Conservation (phyloP, 2,329 filamentous ascomycete genomes). For the Ophiocordyceps camponoti-floridani region DNA sequence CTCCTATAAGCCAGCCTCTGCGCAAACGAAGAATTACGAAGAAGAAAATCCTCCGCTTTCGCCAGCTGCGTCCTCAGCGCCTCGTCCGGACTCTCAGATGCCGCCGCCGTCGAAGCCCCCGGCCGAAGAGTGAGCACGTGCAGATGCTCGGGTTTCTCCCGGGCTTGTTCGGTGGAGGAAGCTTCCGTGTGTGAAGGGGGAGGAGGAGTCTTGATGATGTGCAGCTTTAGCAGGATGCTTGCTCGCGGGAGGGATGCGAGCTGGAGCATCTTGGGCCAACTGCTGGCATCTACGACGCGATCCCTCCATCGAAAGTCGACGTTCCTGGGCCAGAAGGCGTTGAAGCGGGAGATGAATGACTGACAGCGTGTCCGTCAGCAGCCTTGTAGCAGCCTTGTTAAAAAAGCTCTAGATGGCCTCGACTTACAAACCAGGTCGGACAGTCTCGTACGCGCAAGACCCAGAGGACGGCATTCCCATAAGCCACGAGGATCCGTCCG, state of each 20-base stretch:
- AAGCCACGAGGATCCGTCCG: conserved; percentile 16
- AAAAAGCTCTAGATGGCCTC: too few species aligned
- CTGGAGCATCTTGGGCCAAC: conserved; percentile 14
- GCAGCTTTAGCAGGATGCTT: conserved; percentile 9
- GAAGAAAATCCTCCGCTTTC: conserved; percentile 11
- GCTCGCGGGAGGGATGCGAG: conserved; percentile 7
- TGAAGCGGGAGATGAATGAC: conserved; percentile 23
- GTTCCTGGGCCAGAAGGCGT: conserved; percentile 21
- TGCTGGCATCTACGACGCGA: conserved; percentile 9
- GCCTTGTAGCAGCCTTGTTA: too few species aligned
- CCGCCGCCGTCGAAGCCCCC: neutral
- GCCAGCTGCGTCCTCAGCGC: conserved; percentile 8
- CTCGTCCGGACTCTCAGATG: conserved; percentile 1
- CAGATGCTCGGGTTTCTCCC: conserved; percentile 1
- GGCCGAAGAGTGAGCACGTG: conserved; percentile 8
- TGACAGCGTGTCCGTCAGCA: conserved; percentile 1
- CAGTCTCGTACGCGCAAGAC: conserved; percentile 19
- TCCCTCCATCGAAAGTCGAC: conserved; percentile 18
- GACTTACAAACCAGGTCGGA: conserved; percentile 25
- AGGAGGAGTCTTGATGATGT: conserved; percentile 1
- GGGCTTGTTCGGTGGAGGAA: neutral
- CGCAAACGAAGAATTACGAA: conserved; percentile 8
- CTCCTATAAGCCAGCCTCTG: conserved; percentile 12
- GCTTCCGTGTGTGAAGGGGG: neutral
- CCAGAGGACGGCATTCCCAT: conserved; percentile 18